A percentile compares a stretch with the other conserved stretches of the same genome.
Conservation (phyloP, 2,329 filamentous ascomycete genomes). For the Talaromyces albobiverticillius region DNA sequence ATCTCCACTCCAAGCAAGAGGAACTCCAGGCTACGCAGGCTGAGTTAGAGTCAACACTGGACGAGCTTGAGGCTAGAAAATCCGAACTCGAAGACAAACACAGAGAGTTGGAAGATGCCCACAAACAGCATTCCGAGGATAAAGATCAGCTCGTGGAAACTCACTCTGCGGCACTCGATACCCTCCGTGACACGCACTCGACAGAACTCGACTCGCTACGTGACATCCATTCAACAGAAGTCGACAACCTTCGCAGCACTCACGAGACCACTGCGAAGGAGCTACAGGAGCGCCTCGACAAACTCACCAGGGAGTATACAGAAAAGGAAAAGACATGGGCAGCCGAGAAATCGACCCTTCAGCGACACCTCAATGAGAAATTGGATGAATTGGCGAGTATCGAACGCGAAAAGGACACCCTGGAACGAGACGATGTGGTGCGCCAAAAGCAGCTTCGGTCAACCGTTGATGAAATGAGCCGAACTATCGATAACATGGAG, state of each 20-base stretch:
- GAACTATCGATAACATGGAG: slow-evolving; percentile 50
- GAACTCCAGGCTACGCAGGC: slow-evolving; percentile 17
- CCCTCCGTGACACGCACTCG: slow-evolving; percentile 11
- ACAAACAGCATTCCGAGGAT: slow-evolving; percentile 10
- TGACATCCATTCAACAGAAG: slow-evolving; percentile 23
- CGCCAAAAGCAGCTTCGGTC: slow-evolving; percentile 47
- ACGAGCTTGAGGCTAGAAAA: slow-evolving; percentile 16
- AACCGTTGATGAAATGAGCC: slow-evolving; percentile 41
- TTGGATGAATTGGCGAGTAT: slow-evolving; percentile 40
- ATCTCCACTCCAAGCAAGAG: slow-evolving; percentile 17
- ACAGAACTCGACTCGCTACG: slow-evolving; percentile 25
- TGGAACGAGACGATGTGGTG: slow-evolving; percentile 45
- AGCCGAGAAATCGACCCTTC: slow-evolving; percentile 29
- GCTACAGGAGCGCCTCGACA: slow-evolving; percentile 25
- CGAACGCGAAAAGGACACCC: slow-evolving; percentile 42
- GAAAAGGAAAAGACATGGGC: slow-evolving; percentile 34
- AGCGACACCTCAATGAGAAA: slow-evolving; percentile 40
- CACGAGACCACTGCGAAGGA: slow-evolving; percentile 25
- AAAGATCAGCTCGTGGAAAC: slow-evolving; percentile 7
- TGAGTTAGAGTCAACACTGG: slow-evolving; percentile 18
- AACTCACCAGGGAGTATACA: slow-evolving; percentile 24
- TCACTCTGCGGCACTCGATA: slow-evolving; percentile 9
- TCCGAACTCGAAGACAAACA: slow-evolving; percentile 15
- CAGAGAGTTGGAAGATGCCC: slow-evolving; percentile 22
- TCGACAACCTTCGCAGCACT: slow-evolving; percentile 23